Conservation (phyloP, 2,329 filamentous ascomycete genomes). For the Seiridium unicorne region DNA sequence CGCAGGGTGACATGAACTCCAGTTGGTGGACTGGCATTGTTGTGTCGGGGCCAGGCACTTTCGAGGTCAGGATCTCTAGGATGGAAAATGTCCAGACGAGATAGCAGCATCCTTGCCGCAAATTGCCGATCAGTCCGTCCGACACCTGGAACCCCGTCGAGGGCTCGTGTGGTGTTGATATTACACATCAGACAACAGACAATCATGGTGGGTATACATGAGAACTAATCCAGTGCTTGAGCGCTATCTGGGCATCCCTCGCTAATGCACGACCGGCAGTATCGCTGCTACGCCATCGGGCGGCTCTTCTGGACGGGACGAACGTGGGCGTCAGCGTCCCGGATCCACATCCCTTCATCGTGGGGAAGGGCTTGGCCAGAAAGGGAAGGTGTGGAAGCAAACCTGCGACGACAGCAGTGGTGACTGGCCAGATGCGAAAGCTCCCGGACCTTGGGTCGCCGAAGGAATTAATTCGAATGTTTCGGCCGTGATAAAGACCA, state of each 20-base stretch:
- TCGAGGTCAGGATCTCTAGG: background rate
- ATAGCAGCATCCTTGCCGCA: too few species aligned
- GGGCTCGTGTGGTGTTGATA: too few species aligned
- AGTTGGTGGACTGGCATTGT: background rate
- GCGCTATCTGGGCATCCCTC: background rate
- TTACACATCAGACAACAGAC: background rate
- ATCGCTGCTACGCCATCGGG: background rate
- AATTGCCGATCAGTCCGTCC: too few species aligned
- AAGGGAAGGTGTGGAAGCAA: background rate
- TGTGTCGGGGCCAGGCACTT: background rate
- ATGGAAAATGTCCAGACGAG: too few species aligned
- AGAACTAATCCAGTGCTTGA: background rate
- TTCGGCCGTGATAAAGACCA: background rate
- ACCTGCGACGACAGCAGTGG: background rate
- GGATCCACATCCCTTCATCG: background rate
- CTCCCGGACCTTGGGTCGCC: background rate
- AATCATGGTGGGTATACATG: background rate
- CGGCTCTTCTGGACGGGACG: conserved; percentile 5
- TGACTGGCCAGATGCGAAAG: background rate
- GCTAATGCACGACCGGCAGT: background rate
- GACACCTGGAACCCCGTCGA: too few species aligned
- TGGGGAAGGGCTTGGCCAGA: background rate
- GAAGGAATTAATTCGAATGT: background rate
- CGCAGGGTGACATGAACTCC: background rate
- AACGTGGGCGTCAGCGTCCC: background rate